Evolutionary conservation across 129 eudicot species (phyloP).

Genomic region (Pulicaria dysenterica): DNA sequence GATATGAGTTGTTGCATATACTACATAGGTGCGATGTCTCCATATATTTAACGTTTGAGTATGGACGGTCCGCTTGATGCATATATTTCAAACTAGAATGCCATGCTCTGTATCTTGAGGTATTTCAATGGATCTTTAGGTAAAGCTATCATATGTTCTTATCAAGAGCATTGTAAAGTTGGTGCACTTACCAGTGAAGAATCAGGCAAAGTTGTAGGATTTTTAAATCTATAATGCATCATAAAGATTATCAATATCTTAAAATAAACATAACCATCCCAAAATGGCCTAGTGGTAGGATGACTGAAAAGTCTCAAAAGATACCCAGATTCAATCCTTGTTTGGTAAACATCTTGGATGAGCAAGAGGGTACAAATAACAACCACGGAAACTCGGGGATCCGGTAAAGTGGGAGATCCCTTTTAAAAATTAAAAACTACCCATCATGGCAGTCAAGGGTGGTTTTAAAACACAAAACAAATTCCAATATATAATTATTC

Average conservation of each 20-base stretch:
- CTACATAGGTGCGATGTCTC: too few relatives aligned
- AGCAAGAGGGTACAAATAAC: too few relatives aligned
- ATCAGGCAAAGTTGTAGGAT: not conserved
- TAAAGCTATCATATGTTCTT: not conserved
- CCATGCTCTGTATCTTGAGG: constrained; percentile 4
- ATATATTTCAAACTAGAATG: not conserved
- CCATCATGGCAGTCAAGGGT: not conserved
- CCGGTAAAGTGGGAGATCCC: too few relatives aligned
- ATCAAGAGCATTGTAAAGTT: not conserved
- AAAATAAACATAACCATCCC: not conserved
- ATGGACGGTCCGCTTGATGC: too few relatives aligned
- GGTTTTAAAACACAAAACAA: not conserved
- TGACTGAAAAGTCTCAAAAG: too few relatives aligned
- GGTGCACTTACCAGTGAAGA: not conserved
- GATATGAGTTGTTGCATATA: too few relatives aligned
- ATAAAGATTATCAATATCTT: not conserved
- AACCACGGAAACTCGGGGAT: too few relatives aligned
- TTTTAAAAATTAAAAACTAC: not conserved
- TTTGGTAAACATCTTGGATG: too few relatives aligned
- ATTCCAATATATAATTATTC: not conserved
- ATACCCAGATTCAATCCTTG: too few relatives aligned
- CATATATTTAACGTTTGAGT: too few relatives aligned
- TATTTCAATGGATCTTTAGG: not conserved
- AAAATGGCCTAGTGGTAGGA: too few relatives aligned
- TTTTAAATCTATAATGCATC: not conserved